phyloP scores from a whole-genome alignment of 2,329 filamentous ascomycete genomes.

The Metarhizium robertsii region DNA sequence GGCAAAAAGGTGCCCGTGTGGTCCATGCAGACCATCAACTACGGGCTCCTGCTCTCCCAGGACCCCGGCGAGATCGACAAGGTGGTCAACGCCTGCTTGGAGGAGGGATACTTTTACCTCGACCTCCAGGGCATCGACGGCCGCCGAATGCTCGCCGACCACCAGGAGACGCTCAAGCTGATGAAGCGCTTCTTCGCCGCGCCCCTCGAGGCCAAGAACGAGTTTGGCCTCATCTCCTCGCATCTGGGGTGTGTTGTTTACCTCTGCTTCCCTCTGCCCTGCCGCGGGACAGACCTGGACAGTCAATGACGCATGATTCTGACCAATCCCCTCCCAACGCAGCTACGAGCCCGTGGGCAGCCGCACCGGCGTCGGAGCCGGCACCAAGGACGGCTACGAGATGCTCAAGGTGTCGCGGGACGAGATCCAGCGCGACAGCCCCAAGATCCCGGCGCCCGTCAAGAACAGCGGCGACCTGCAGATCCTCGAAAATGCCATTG shows the following conservation, averaged over 20 bases:
- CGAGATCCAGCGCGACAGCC: slow-evolving; percentile 37
- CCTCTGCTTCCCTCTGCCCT: no score
- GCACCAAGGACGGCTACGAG: slow-evolving; percentile 43
- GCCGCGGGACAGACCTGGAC: no score
- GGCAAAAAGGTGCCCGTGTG: slow-evolving; percentile 40
- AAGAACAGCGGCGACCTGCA: slow-evolving; percentile 38
- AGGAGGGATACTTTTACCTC: slow-evolving; percentile 47
- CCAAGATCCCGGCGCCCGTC: slow-evolving; percentile 35
- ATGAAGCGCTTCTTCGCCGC: slow-evolving; percentile 48
- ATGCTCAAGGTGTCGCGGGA: slow-evolving; percentile 44
- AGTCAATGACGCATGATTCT: no score
- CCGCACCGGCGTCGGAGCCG: slow-evolving; percentile 35
- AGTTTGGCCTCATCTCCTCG: slow-evolving; percentile 43
- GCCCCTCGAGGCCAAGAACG: slow-evolving; percentile 45
- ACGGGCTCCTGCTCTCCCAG: slow-evolving; percentile 40
- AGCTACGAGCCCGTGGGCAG: slow-evolving; percentile 39
- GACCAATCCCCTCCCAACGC: no score
- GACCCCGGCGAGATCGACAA: slow-evolving; percentile 44
- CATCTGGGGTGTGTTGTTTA: slow-evolving; percentile 27
- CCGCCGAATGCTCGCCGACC: slow-evolving; percentile 40
- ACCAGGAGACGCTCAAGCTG: slow-evolving; percentile 40
- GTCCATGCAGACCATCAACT: slow-evolving; percentile 43
- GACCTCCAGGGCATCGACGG: slow-evolving; percentile 44
- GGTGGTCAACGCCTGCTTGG: slow-evolving; percentile 37
- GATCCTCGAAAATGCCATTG: slow-evolving; percentile 39